A percentile compares a stretch with the other conserved stretches of the same genome.
phyloP scores from a whole-genome alignment of 176 grass and related monocot genomes.

The Cocos nucifera region DNA sequence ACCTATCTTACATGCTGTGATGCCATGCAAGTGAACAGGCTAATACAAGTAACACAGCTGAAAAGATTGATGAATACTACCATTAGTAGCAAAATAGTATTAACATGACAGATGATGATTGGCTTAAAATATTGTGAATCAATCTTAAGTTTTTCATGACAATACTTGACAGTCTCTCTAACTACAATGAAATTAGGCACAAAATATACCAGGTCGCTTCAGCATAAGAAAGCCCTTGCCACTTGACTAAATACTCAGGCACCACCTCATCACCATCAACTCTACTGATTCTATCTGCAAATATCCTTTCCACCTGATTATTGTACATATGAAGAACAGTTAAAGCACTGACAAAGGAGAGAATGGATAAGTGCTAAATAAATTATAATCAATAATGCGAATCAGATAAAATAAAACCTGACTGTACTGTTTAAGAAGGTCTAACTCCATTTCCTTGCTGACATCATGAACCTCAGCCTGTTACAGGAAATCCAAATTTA shows the following conservation, averaged over 20 bases:
- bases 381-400: constrained; percentile 4
- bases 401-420: constrained; percentile 47
- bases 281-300: constrained; percentile 92
- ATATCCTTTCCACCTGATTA: constrained; percentile 94
- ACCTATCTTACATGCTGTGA: too few relatives aligned
- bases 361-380: constrained; percentile 1
- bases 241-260: constrained; percentile 96
- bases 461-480: constrained; percentile 99
- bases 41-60: too few relatives aligned
- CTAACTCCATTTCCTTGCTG: constrained; percentile 96
- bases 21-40: too few relatives aligned
- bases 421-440: constrained; percentile 97
- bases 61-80: too few relatives aligned
- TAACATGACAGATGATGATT: too few relatives aligned
- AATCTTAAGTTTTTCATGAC: too few relatives aligned
- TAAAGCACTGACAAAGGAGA: constrained; percentile 23
- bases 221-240: constrained; percentile 99
- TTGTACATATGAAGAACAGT: constrained; percentile 23
- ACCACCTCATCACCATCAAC: constrained; percentile 71
- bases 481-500: background rate
- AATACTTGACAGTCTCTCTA: too few relatives aligned
- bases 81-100: too few relatives aligned
- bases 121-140: too few relatives aligned
- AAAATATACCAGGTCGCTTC: constrained; percentile 91
- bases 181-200: constrained; percentile 7